Evolutionary conservation across 169 alveolate species (phyloP).

Genomic region (Blepharisma undulans): DNA sequence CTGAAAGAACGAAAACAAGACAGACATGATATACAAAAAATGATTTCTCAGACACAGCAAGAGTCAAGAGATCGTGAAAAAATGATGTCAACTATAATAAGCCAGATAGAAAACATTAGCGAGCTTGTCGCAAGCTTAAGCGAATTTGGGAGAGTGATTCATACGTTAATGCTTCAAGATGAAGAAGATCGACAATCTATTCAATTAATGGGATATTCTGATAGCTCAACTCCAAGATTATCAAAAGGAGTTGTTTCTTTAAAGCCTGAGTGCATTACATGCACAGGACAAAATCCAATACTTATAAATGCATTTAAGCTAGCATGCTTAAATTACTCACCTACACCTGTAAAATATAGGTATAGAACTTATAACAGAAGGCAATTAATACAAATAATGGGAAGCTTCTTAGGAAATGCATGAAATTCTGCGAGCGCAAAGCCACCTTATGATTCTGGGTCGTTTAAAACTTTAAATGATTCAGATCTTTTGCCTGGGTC

Average conservation of each 20-base stretch:
- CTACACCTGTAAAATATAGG: constrained; percentile 2
- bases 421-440: background rate
- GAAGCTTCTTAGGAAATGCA: background rate
- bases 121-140: background rate
- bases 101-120: background rate
- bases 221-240: background rate
- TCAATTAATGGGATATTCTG: constrained; percentile 31
- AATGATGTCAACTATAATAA: background rate
- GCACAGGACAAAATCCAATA: constrained; percentile 18
- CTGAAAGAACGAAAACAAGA: constrained; percentile 5
- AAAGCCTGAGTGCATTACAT: constrained; percentile 18
- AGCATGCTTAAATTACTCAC: constrained; percentile 30
- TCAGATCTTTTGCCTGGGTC: background rate
- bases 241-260: background rate
- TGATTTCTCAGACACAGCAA: background rate
- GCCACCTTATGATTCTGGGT: constrained; percentile 18
- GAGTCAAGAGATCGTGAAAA: background rate
- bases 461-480: background rate
- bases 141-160: background rate
- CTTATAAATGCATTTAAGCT: background rate
- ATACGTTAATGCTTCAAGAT: background rate
- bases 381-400: background rate
- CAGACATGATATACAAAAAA: background rate
- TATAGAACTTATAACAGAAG: background rate
- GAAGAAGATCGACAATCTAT: constrained; percentile 24